Percentiles rank a stretch among this genome's conserved stretches.
phyloP scores from a whole-genome alignment of 192 early-diverging fungal genomes.

The Entophlyctis luteolus region DNA sequence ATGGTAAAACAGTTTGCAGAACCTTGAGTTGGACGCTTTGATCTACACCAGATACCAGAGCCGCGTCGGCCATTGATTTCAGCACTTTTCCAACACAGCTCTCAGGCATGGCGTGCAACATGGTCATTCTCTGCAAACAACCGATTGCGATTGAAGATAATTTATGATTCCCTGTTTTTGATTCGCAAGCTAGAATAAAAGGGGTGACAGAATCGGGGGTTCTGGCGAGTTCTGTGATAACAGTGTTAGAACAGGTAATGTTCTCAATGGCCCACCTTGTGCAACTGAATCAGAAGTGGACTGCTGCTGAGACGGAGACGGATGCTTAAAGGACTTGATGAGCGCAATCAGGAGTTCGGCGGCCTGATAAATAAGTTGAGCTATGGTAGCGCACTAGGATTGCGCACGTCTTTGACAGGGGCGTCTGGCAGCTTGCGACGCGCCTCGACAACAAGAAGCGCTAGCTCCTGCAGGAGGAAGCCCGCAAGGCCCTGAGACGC shows the following conservation, averaged over 20 bases:
- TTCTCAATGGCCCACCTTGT: neutral
- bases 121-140: constrained; percentile 75
- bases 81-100: constrained; percentile 37
- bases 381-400: neutral
- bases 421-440: constrained; percentile 71
- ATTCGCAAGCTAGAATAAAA: constrained; percentile 75
- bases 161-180: constrained; percentile 66
- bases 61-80: constrained; percentile 8
- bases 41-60: constrained; percentile 65
- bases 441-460: constrained; percentile 79
- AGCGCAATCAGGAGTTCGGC: constrained; percentile 16
- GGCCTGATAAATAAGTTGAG: neutral
- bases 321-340: constrained; percentile 5
- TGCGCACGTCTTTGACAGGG: constrained; percentile 86
- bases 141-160: constrained; percentile 77
- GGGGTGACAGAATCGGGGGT: constrained; percentile 43
- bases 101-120: constrained; percentile 71
- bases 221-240: constrained; percentile 14
- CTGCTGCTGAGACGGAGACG: neutral
- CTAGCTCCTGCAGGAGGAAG: constrained; percentile 76
- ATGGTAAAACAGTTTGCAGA: constrained; percentile 84
- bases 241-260: neutral
- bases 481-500: constrained; percentile 22
- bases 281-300: neutral
- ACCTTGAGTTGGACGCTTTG: constrained; percentile 87